Conservation (phyloP, 148 eudicot genomes). For the Rhododendron vialii region DNA sequence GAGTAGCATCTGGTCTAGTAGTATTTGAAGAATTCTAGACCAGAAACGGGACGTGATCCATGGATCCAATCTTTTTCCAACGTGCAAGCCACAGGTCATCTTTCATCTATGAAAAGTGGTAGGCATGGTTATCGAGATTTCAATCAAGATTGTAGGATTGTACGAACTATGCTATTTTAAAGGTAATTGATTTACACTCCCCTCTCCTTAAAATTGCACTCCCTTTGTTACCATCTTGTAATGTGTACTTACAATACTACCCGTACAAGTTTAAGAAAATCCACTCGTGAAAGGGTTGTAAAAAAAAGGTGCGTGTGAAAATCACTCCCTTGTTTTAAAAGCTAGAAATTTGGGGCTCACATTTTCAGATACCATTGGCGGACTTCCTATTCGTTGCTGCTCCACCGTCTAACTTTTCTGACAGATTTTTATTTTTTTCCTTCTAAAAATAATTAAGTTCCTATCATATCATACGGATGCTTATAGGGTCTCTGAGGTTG, state of each 20-base stretch:
- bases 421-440: not conserved
- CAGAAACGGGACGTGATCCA: not conserved
- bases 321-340: not conserved
- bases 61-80: not conserved
- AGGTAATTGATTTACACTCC: not conserved
- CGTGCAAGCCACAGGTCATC: not conserved
- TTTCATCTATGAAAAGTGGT: not conserved
- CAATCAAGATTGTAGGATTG: not conserved
- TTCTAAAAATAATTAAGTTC: not conserved
- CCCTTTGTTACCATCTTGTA: too few relatives aligned
- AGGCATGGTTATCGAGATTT: not conserved
- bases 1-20: not conserved
- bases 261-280: not conserved
- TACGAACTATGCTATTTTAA: not conserved
- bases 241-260: too few relatives aligned
- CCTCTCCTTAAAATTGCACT: not conserved
- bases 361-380: too few relatives aligned
- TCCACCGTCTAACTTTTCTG: too few relatives aligned
- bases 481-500: slow-evolving; percentile 45
- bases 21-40: not conserved
- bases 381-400: too few relatives aligned
- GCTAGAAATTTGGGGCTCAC: too few relatives aligned
- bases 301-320: too few relatives aligned
- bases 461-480: not conserved
- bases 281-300: not conserved